These are phyloP conservation scores for Microdochium nivale DNA, from an alignment of 2,329 filamentous ascomycete species.

Conservation along the genomic window DNA sequence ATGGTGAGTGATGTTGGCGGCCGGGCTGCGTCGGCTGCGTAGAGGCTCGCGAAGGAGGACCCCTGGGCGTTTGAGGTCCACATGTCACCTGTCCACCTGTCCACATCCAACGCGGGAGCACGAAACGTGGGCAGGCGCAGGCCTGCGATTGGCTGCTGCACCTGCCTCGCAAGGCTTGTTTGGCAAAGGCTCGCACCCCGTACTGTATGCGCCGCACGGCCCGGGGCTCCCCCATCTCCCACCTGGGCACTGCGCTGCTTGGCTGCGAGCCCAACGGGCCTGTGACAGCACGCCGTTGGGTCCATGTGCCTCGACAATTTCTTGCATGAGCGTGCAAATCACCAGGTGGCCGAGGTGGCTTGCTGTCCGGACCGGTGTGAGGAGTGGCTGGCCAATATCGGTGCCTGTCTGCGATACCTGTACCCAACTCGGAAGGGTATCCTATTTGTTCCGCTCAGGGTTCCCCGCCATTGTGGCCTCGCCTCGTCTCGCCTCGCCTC, in stretches of 20 bases:
- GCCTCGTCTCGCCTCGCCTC: neutral
- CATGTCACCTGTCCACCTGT: too few species aligned
- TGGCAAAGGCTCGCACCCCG: neutral
- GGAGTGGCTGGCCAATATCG: too few species aligned
- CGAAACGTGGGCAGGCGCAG: neutral
- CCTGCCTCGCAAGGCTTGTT: neutral
- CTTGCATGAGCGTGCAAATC: too few species aligned
- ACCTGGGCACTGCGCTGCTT: neutral
- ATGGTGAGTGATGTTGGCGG: too few species aligned
- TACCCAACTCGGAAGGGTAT: too few species aligned
- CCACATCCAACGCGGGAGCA: neutral
- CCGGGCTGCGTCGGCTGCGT: too few species aligned
- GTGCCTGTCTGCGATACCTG: neutral
- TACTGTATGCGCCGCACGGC: neutral
- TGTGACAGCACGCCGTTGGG: neutral
- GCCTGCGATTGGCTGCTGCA: neutral
- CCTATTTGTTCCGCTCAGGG: neutral
- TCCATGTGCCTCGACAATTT: neutral
- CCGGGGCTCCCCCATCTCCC: too few species aligned
- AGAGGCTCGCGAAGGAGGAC: too few species aligned
- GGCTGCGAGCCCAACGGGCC: neutral
- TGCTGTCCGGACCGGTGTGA: too few species aligned
- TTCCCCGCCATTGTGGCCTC: neutral
- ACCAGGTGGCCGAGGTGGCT: too few species aligned
- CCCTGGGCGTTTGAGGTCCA: too few species aligned